Evolutionary conservation across 169 alveolate genomes (phyloP), one percentile per base, ranked within the genome.

Genomic region (Babesia divergens): DNA sequence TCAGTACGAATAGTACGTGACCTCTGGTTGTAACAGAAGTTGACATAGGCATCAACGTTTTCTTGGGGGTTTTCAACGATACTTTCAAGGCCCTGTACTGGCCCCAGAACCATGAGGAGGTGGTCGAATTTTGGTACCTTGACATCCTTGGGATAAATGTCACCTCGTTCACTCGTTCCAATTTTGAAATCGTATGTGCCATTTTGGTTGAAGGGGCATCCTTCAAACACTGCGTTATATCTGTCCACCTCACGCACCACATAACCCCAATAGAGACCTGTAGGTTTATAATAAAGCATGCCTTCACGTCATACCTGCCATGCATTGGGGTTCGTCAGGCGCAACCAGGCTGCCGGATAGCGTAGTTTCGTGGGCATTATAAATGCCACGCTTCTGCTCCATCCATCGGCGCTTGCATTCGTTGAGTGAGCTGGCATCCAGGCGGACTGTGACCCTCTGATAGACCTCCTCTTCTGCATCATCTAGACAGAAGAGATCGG

Each of bases 1-100:
- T 96, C 99, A 26, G 99, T 95, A 44, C 99, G 69, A n/a, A 96
- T 94, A 16, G 98, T 94, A 44, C 98, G 74, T 14, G 98, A 93
- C 20, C 97, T 93, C 84, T 96, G 98, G 38, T 91, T 84, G 38
- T 94, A 94, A 20, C 97, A 91, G 31, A 94, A 91, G 77, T 95
- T 96, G 32, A 95, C 69, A 54, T 94, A 94, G 53, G 83, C 68
- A 66, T 95, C 95, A 65, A 96, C 95, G 47, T 82, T 75, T 53
- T 84, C 81, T 49, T 67, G 79, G 29, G 89, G 89, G 42, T 77
- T 69, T 22, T 68, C 82, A 34, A 58, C 60, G 14, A 76, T 62
- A 7, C 92, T 95, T 74, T 94, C 98, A 50, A 95, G 83, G 0
- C 98, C 98, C 20, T 86, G 84, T 16, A 93, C 80, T 0, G 97